These are phyloP conservation scores for Penicillium sp. DNA, from an alignment of 2,329 filamentous ascomycete genomes.

Conservation along the genomic window DNA sequence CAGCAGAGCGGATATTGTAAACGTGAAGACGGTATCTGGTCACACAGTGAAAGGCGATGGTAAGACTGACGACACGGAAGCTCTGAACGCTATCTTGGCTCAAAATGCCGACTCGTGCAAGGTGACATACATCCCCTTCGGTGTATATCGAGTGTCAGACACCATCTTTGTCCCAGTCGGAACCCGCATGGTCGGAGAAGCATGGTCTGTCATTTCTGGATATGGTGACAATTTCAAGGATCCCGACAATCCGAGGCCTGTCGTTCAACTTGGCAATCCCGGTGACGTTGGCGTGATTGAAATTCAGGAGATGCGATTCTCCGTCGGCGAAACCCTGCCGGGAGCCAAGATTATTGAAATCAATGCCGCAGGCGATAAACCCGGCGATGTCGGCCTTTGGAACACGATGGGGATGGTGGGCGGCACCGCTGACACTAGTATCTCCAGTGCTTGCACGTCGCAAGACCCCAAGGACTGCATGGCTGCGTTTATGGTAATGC, in stretches of 20 bases:
- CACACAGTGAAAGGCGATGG: constrained; percentile 46
- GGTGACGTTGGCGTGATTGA: constrained; percentile 52
- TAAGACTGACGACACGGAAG: constrained; percentile 37
- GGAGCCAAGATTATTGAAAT: constrained; percentile 49
- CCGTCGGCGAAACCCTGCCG: constrained; percentile 47
- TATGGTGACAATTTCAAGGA: constrained; percentile 48
- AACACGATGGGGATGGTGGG: constrained; percentile 49
- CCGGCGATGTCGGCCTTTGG: constrained; percentile 53
- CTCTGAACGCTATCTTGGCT: constrained; percentile 35
- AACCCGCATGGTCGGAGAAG: constrained; percentile 55
- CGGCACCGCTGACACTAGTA: constrained; percentile 43
- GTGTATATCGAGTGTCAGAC: constrained; percentile 43
- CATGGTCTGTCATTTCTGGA: constrained; percentile 52
- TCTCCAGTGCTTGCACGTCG: constrained; percentile 39
- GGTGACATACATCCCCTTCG: constrained; percentile 33
- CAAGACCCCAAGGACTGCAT: constrained; percentile 44
- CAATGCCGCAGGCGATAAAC: constrained; percentile 48
- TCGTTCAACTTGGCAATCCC: constrained; percentile 52
- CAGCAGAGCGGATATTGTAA: constrained; percentile 43
- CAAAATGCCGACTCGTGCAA: constrained; percentile 31
- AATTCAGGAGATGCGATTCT: constrained; percentile 54
- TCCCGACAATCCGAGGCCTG: constrained; percentile 44
- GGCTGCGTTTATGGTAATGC: constrained; percentile 51
- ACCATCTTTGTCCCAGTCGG: constrained; percentile 49
- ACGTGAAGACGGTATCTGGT: constrained; percentile 45